Percentiles rank a stretch among this genome's conserved stretches.
phyloP scores from a whole-genome alignment of 805 yeast species.

The Starmerella khaoyaiensis region DNA sequence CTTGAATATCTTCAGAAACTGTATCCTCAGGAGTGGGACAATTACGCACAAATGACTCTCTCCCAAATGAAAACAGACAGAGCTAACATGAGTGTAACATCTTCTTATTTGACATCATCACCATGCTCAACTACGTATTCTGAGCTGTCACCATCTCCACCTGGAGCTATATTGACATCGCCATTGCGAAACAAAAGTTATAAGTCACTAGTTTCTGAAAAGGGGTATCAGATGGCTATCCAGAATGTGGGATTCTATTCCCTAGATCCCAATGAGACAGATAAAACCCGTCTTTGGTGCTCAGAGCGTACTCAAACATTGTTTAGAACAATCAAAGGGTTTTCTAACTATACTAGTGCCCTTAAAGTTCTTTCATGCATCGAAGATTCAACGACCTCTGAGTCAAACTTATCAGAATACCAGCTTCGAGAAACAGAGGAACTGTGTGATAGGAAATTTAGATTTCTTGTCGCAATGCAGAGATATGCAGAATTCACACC shows the following conservation, averaged over 20 bases:
- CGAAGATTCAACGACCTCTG: slow-evolving; percentile 30
- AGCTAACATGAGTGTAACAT: too few relatives aligned
- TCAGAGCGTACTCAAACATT: slow-evolving; percentile 72
- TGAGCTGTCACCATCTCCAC: too few relatives aligned
- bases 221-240: slow-evolving; percentile 8
- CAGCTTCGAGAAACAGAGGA: slow-evolving; percentile 47
- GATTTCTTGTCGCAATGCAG: slow-evolving; percentile 76
- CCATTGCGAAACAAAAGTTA: background rate
- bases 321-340: slow-evolving; percentile 72
- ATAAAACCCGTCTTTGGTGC: slow-evolving; percentile 79
- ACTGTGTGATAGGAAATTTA: slow-evolving; percentile 74
- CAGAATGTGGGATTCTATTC: slow-evolving; percentile 19
- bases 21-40: slow-evolving; percentile 66
- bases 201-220: background rate
- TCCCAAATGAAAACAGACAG: too few relatives aligned
- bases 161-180: background rate
- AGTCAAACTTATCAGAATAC: slow-evolving; percentile 29
- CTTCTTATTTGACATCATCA: too few relatives aligned
- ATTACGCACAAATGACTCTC: slow-evolving; percentile 60
- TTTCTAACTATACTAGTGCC: slow-evolving; percentile 65
- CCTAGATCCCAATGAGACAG: slow-evolving; percentile 21
- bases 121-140: too few relatives aligned
- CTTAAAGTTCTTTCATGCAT: slow-evolving; percentile 53
- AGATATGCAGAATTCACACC: slow-evolving; percentile 57
- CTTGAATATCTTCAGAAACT: slow-evolving; percentile 66